Percentiles rank a stretch among this genome's conserved stretches.
phyloP scores from a whole-genome alignment of 2,329 filamentous ascomycete genomes.

The Aureobasidium vineae region DNA sequence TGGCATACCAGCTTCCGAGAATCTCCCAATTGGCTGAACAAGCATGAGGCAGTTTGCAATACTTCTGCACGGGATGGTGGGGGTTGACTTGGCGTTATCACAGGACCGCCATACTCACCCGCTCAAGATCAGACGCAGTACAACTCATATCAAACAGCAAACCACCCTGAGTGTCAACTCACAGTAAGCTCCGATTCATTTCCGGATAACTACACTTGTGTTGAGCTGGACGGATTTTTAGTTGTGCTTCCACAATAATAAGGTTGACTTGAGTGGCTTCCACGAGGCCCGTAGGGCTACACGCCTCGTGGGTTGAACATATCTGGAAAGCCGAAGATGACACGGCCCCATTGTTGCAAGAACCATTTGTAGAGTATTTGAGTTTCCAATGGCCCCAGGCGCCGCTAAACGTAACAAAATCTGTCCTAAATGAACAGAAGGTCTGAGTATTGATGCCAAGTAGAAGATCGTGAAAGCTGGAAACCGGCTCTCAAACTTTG shows the following conservation, averaged over 20 bases:
- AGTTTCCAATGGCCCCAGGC: not conserved
- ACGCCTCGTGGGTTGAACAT: not conserved
- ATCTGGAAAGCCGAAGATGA: not conserved
- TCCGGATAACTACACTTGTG: too few species aligned
- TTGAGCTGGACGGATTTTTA: not conserved
- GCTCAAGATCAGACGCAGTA: not conserved
- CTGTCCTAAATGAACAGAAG: not conserved
- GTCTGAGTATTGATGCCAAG: not conserved
- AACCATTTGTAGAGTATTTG: constrained; percentile 7
- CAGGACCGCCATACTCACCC: not conserved
- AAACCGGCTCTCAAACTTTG: not conserved
- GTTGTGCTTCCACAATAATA: not conserved
- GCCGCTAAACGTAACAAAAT: not conserved
- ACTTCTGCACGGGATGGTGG: too few species aligned
- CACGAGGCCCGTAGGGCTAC: not conserved
- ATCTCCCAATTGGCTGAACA: too few species aligned
- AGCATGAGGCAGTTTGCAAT: too few species aligned
- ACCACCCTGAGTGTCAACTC: not conserved
- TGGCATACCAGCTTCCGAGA: too few species aligned
- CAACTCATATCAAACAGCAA: not conserved
- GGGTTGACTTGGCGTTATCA: not conserved
- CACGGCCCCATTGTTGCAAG: not conserved
- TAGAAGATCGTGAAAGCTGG: not conserved
- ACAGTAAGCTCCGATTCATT: not conserved
- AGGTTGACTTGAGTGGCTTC: constrained; percentile 7